These are phyloP conservation scores for Aspergillus fischeri DNA, from an alignment of 2,329 filamentous ascomycete species.

Conservation along the genomic window DNA sequence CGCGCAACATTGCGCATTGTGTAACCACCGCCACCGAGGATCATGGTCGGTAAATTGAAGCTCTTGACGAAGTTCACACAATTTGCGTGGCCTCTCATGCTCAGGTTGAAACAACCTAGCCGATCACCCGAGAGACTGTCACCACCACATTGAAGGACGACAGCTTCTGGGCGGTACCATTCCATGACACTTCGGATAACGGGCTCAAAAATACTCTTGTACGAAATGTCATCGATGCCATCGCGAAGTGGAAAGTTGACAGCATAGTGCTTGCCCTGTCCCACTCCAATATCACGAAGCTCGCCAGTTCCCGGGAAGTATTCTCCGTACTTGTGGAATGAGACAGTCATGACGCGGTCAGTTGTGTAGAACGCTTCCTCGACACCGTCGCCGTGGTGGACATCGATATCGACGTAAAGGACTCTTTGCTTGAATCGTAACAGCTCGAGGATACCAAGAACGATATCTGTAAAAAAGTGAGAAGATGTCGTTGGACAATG, in stretches of 20 bases:
- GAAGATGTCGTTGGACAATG: not conserved
- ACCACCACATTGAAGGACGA: slow-evolving; percentile 66
- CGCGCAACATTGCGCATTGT: slow-evolving; percentile 63
- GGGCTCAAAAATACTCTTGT: slow-evolving; percentile 66
- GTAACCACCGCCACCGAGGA: slow-evolving; percentile 65
- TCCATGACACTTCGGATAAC: slow-evolving; percentile 66
- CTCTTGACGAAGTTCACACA: slow-evolving; percentile 67
- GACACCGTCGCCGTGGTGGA: slow-evolving; percentile 65
- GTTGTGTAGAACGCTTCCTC: slow-evolving; percentile 70
- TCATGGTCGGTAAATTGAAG: slow-evolving; percentile 61
- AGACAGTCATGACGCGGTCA: slow-evolving; percentile 67
- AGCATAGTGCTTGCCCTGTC: slow-evolving; percentile 63
- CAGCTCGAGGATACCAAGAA: slow-evolving; percentile 62
- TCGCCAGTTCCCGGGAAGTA: slow-evolving; percentile 69
- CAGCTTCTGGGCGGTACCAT: slow-evolving; percentile 63
- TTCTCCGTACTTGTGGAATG: slow-evolving; percentile 70
- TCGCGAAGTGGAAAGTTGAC: slow-evolving; percentile 68
- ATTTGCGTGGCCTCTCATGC: slow-evolving; percentile 67
- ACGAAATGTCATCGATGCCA: slow-evolving; percentile 64
- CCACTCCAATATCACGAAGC: slow-evolving; percentile 64
- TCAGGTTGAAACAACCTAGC: slow-evolving; percentile 66
- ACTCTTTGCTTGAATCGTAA: slow-evolving; percentile 62
- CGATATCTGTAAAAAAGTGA: slow-evolving; percentile 51
- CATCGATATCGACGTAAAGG: slow-evolving; percentile 64
- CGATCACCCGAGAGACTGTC: slow-evolving; percentile 65